Evolutionary conservation across 495 filamentous ascomycete genomes (phyloP).

Genomic region (Chaetomium fimeti): DNA sequence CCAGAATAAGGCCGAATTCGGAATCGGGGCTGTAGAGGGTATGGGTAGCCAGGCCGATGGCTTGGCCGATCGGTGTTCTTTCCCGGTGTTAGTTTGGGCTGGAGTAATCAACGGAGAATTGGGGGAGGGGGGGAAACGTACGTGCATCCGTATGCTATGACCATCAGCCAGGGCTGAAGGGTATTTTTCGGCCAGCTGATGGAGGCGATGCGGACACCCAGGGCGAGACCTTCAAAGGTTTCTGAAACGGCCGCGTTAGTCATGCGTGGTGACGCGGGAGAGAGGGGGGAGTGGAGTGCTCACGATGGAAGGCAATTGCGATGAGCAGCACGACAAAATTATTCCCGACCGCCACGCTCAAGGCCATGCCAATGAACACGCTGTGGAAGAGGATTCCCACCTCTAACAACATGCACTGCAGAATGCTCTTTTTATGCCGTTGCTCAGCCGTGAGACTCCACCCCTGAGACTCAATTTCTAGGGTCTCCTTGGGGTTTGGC

Average conservation of each 20-base stretch:
- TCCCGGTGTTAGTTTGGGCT: conserved; percentile 19
- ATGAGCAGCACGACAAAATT: conserved; percentile 76
- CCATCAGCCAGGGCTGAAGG: conserved; percentile 84
- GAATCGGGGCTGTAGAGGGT: conserved; percentile 77
- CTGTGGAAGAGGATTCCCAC: conserved; percentile 84
- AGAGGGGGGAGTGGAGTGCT: background rate
- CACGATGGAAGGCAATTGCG: conserved; percentile 74
- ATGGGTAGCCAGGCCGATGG: conserved; percentile 81
- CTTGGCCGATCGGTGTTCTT: conserved; percentile 87
- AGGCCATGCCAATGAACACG: conserved; percentile 84
- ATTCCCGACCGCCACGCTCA: conserved; percentile 71
- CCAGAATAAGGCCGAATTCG: conserved; percentile 78
- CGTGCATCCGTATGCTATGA: conserved; percentile 75
- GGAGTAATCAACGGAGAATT: background rate
- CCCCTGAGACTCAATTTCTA: conserved; percentile 30
- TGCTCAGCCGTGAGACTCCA: conserved; percentile 39
- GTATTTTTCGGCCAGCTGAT: conserved; percentile 54
- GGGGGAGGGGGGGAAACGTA: conserved; percentile 20
- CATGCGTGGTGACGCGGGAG: background rate
- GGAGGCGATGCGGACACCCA: conserved; percentile 69
- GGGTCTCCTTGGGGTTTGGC: conserved; percentile 23
- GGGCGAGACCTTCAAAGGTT: conserved; percentile 70
- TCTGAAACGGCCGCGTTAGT: conserved; percentile 29
- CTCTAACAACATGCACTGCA: conserved; percentile 78
- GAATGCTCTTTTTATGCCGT: conserved; percentile 57